Evolutionary conservation across 2,329 filamentous ascomycete species (phyloP).

Genomic region (Madurella mycetomatis): DNA sequence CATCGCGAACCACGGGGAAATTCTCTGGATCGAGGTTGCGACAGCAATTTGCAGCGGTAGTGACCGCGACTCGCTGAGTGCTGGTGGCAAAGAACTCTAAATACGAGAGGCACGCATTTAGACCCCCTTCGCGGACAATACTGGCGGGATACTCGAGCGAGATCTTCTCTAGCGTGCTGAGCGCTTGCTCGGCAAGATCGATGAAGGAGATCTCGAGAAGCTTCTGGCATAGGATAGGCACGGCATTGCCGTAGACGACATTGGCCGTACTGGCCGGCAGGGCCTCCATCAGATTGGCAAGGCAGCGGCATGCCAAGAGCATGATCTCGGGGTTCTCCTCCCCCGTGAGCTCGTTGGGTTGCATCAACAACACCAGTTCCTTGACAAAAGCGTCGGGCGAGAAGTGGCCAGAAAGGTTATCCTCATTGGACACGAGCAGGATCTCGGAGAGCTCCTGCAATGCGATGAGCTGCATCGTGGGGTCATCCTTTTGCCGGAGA

Average conservation of each 20-base stretch:
- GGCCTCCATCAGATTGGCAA: conserved; percentile 97
- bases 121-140: conserved; percentile 90
- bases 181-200: conserved; percentile 90
- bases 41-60: conserved; percentile 96
- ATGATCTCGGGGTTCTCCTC: conserved; percentile 96
- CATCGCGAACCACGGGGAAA: conserved; percentile 84
- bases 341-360: conserved; percentile 72
- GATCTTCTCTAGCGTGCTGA: conserved; percentile 96
- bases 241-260: conserved; percentile 94
- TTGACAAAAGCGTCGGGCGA: conserved; percentile 92
- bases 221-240: conserved; percentile 91
- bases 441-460: conserved; percentile 92
- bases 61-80: conserved; percentile 93
- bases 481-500: conserved; percentile 77
- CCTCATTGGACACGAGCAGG: conserved; percentile 89
- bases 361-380: conserved; percentile 88
- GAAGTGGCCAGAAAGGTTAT: conserved; percentile 92
- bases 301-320: conserved; percentile 89
- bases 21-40: conserved; percentile 93
- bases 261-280: conserved; percentile 88
- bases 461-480: conserved; percentile 83
- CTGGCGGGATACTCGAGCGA: conserved; percentile 92
- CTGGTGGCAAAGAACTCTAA: conserved; percentile 97
- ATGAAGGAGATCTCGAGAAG: conserved; percentile 95
- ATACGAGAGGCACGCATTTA: conserved; percentile 93